Percentiles rank a stretch among this genome's conserved stretches.
Conservation (phyloP, 331 rosid genomes). For the Phaseolus coccineus region DNA sequence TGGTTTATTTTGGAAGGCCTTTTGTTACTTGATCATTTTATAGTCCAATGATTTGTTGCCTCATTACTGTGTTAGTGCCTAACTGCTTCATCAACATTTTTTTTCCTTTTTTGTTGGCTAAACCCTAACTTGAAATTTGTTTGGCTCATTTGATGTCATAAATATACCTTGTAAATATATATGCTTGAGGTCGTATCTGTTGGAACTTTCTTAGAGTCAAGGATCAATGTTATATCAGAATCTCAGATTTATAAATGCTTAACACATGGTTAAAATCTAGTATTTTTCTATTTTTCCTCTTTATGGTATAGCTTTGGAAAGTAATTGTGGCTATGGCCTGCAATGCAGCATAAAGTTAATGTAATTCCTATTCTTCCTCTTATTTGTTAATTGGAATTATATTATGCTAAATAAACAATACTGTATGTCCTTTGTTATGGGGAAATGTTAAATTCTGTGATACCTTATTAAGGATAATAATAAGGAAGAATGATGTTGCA, state of each 20-base stretch:
- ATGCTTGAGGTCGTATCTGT: constrained; percentile 25
- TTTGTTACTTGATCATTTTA: constrained; percentile 22
- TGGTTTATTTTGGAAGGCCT: constrained; percentile 25
- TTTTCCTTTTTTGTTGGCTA: constrained; percentile 31
- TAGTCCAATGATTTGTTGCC: constrained; percentile 29
- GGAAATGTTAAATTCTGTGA: constrained; percentile 23
- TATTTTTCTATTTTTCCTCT: constrained; percentile 3
- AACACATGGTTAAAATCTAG: constrained; percentile 21
- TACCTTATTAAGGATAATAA: constrained; percentile 35
- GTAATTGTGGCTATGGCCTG: constrained; percentile 18
- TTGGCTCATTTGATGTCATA: neutral
- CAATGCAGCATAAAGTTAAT: constrained; percentile 7
- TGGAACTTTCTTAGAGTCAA: constrained; percentile 30
- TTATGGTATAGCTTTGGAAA: constrained; percentile 28
- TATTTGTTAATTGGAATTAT: constrained; percentile 30
- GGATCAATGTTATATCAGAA: constrained; percentile 18
- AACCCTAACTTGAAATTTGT: constrained; percentile 8
- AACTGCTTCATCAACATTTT: constrained; percentile 27
- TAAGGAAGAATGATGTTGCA: constrained; percentile 16
- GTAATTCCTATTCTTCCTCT: constrained; percentile 6
- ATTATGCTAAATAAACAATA: constrained; percentile 2
- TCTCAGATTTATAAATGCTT: constrained; percentile 29
- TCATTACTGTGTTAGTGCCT: constrained; percentile 6
- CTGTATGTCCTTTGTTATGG: neutral
- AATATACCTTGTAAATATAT: constrained; percentile 2